A percentile compares a stretch with the other conserved stretches of the same genome.
Conservation (phyloP, 768 basidiomycete species). For the Antrodiella citrinella region DNA sequence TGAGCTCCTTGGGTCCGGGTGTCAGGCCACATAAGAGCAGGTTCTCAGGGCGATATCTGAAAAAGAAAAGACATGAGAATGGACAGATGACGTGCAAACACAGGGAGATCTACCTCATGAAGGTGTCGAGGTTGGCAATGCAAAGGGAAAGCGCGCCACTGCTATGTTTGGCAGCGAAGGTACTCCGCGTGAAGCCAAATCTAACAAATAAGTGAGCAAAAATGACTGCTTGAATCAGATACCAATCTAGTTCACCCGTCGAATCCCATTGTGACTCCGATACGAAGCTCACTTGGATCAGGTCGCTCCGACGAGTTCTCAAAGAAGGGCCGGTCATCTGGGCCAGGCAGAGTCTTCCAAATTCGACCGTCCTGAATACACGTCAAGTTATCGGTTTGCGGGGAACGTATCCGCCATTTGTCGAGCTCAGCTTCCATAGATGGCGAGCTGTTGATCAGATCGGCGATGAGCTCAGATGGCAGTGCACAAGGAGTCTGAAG, state of each 20-base stretch:
- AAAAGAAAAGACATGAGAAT: too few relatives aligned
- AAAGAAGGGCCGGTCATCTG: slow-evolving; percentile 7
- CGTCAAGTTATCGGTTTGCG: background rate
- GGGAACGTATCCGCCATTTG: background rate
- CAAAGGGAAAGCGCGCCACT: slow-evolving; percentile 5
- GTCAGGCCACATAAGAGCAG: slow-evolving; percentile 9
- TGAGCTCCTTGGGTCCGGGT: slow-evolving; percentile 13
- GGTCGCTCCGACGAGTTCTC: background rate
- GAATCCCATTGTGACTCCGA: slow-evolving; percentile 7
- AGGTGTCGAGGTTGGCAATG: slow-evolving; percentile 3
- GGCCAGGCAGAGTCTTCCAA: slow-evolving; percentile 3
- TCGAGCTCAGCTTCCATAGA: slow-evolving; percentile 4
- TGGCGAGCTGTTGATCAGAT: slow-evolving; percentile 5
- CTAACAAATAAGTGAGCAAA: background rate
- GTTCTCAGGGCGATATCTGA: slow-evolving; percentile 6
- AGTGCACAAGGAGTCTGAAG: slow-evolving; percentile 2
- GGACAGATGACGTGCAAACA: background rate
- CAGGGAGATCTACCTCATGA: background rate
- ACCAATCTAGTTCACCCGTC: too few relatives aligned
- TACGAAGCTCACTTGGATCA: slow-evolving; percentile 2
- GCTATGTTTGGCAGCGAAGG: slow-evolving; percentile 4
- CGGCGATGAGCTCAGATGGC: slow-evolving; percentile 2
- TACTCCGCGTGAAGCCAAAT: slow-evolving; percentile 6
- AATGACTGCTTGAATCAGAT: too few relatives aligned
- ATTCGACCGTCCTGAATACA: slow-evolving; percentile 7